These are phyloP conservation scores for Blastocladiella britannica DNA, from an alignment of 192 early-diverging fungal genomes.

Conservation along the genomic window DNA sequence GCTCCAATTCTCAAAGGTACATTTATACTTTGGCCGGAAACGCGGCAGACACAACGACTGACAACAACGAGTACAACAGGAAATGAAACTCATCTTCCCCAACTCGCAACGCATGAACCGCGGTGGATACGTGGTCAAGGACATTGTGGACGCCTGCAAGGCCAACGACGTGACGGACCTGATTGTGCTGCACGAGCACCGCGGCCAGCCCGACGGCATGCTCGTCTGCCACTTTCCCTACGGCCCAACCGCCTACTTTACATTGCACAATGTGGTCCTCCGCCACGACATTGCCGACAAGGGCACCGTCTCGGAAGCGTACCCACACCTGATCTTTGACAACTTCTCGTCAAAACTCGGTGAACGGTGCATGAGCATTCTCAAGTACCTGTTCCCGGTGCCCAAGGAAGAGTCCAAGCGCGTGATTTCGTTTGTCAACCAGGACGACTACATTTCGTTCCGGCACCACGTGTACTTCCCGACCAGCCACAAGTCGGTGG, in stretches of 20 bases:
- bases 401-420: slow-evolving; percentile 90
- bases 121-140: slow-evolving; percentile 84
- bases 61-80: slow-evolving; percentile 12
- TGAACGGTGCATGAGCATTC: slow-evolving; percentile 53
- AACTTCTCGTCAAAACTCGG: slow-evolving; percentile 82
- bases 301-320: slow-evolving; percentile 93
- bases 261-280: slow-evolving; percentile 90
- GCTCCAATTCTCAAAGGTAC: slow-evolving; percentile 77
- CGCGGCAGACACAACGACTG: background rate
- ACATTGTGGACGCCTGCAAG: slow-evolving; percentile 88
- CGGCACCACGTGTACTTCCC: slow-evolving; percentile 91
- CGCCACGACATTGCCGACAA: slow-evolving; percentile 92
- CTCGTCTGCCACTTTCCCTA: slow-evolving; percentile 89
- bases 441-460: slow-evolving; percentile 91
- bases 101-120: slow-evolving; percentile 95
- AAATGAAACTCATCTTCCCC: slow-evolving; percentile 86
- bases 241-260: slow-evolving; percentile 94
- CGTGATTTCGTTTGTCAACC: slow-evolving; percentile 93
- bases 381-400: slow-evolving; percentile 93
- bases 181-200: slow-evolving; percentile 83
- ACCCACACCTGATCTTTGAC: slow-evolving; percentile 88
- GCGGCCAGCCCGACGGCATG: slow-evolving; percentile 91
- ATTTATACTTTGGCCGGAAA: background rate
- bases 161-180: slow-evolving; percentile 86
- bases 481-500: slow-evolving; percentile 66